Base-by-base conservation (phyloP, 345 rosid species). In the Jatropha curcas region DNA sequence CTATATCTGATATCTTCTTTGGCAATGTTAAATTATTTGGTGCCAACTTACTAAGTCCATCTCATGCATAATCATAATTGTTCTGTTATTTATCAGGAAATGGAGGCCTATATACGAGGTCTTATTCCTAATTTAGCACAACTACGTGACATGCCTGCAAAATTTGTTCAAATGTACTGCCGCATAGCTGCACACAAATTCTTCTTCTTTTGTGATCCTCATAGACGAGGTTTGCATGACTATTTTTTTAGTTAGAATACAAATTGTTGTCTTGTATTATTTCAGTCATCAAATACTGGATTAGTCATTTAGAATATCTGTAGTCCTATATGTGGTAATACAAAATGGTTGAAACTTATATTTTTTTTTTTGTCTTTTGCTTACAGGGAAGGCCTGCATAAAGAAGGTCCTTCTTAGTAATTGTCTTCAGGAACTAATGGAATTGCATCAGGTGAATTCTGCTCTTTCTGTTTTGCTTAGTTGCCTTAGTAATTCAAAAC, bases 381-480 rank as follows among this genome's bases (percentile, higher is more conserved):
- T 33, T 83, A 34, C 87, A 95, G 99, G 96, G 70, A 95, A 83
- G 82, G 97, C 98, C 55, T 93, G 99, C 84, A 93, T 95, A 83
- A 95, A 93, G 84, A 93, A 91, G 84, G 90, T 95, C 72, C 85
- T 93, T 67, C 97, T 96, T 52, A 93, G 99, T 76, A 93, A 93
- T 81, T 93, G 99, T 84, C 97, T 96, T 52, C 99, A 96, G 83
- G 98, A 96, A 83, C 88, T 93, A 69, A 96, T 96, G 99, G 99
- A 96, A 88, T 75, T 96, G 80, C 99, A 96, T 83, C 99, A 95
- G 96, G 99, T 93, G 77, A 45, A 25, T 35, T 55, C 58, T 30
- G 60, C 24, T 71, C 28, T 53, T 64, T 72, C 30, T 60, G 35
- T 6, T 31, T 17, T 48, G 30, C 58, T 62, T 35, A 14, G 43